These are phyloP conservation scores for Monosporascus sp. DNA, from an alignment of 2,329 filamentous ascomycete genomes.

Conservation along the genomic window DNA sequence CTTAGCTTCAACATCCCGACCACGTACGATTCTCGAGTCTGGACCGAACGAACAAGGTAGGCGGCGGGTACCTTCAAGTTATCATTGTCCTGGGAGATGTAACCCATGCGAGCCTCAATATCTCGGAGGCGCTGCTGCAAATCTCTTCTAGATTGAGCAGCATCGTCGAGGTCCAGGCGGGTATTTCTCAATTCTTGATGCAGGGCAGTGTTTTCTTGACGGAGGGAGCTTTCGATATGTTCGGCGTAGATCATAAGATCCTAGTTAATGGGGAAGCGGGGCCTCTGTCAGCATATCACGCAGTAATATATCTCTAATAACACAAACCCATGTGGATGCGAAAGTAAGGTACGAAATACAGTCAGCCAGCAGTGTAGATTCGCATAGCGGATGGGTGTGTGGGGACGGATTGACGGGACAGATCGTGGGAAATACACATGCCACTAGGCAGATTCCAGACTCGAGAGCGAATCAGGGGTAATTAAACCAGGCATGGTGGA, in stretches of 20 bases:
- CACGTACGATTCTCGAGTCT: not conserved
- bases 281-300: not conserved
- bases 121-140: conserved; percentile 42
- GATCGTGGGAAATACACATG: not conserved
- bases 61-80: conserved; percentile 38
- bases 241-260: conserved; percentile 43
- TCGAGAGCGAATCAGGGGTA: too few relatives aligned
- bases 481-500: not conserved
- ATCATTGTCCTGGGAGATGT: conserved; percentile 33
- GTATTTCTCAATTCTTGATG: conserved; percentile 35
- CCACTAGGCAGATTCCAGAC: too few relatives aligned
- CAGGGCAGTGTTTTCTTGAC: conserved; percentile 39
- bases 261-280: conserved; percentile 22
- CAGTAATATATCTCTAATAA: too few relatives aligned
- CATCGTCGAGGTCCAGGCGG: conserved; percentile 45
- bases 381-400: too few relatives aligned
- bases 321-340: too few relatives aligned
- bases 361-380: too few relatives aligned
- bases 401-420: not conserved
- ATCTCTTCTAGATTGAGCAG: conserved; percentile 42
- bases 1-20: conserved; percentile 10
- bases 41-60: conserved; percentile 1
- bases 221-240: conserved; percentile 35
- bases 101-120: conserved; percentile 30
- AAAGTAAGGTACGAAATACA: too few relatives aligned